Conservation (phyloP, 495 filamentous ascomycete genomes). For the Rostrohypoxylon terebratum region DNA sequence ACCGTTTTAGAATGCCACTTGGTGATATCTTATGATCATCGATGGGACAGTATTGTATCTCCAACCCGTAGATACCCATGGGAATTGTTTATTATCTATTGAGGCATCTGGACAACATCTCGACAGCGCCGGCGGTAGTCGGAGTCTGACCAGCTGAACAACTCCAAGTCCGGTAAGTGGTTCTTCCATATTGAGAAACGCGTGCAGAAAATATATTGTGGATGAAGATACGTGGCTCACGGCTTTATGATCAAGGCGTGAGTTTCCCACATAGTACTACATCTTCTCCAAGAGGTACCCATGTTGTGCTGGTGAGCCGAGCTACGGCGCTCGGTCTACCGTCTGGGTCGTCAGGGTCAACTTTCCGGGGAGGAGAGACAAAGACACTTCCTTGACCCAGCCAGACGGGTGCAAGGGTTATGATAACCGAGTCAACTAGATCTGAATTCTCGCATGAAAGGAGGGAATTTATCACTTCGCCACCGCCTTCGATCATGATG, state of each 20-base stretch:
- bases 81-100: background rate
- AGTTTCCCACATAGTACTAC: slow-evolving; percentile 80
- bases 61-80: background rate
- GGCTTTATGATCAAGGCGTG: slow-evolving; percentile 1
- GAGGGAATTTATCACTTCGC: slow-evolving; percentile 79
- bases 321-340: slow-evolving; percentile 66
- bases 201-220: background rate
- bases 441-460: slow-evolving; percentile 69
- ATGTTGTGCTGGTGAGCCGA: slow-evolving; percentile 73
- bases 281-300: slow-evolving; percentile 80
- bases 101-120: background rate
- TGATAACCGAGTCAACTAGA: slow-evolving; percentile 78
- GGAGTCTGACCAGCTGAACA: background rate
- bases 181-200: background rate
- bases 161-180: background rate
- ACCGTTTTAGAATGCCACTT: background rate
- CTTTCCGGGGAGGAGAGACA: slow-evolving; percentile 70
- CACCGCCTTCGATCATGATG: slow-evolving; percentile 91
- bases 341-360: slow-evolving; percentile 59
- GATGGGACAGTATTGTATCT: background rate
- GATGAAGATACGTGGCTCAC: background rate
- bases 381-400: slow-evolving; percentile 81
- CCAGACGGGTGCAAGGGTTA: slow-evolving; percentile 88
- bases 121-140: background rate
- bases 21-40: background rate